phyloP scores from a whole-genome alignment of 257 asterid species.

The Forsythia viridissima region DNA sequence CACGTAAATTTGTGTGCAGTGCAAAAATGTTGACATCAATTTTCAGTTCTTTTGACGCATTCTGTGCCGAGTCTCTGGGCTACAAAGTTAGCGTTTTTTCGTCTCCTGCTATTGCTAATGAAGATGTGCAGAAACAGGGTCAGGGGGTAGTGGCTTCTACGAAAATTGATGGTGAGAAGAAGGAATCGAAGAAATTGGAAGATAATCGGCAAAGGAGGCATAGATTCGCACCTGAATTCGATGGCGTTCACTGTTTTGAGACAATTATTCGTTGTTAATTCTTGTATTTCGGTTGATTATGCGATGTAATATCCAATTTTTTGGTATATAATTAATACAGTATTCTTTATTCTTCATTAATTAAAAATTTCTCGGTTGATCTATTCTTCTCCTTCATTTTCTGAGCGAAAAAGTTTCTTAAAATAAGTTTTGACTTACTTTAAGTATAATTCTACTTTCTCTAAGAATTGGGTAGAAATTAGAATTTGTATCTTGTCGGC shows the following conservation, averaged over 20 bases:
- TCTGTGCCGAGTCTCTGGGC: conserved; percentile 26
- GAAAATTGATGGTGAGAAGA: conserved; percentile 14
- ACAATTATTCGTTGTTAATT: conserved; percentile 42
- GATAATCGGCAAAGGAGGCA: conserved; percentile 24
- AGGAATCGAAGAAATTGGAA: conserved; percentile 19
- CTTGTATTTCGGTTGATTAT: neutral
- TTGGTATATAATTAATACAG: too few species aligned
- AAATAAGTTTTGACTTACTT: too few species aligned
- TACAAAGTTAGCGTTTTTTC: conserved; percentile 3
- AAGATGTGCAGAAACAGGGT: neutral
- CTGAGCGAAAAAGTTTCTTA: too few species aligned
- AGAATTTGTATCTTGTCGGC: too few species aligned
- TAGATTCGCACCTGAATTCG: conserved; percentile 59
- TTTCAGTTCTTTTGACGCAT: conserved; percentile 29
- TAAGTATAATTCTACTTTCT: too few species aligned
- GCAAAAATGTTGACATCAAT: conserved; percentile 22
- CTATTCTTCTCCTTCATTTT: neutral
- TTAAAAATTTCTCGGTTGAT: neutral
- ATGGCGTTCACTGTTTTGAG: conserved; percentile 53
- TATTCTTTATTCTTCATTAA: neutral
- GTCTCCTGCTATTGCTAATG: neutral
- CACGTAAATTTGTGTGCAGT: neutral
- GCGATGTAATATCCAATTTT: neutral
- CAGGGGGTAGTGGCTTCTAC: neutral
- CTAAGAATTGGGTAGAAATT: too few species aligned